Base-by-base conservation (phyloP, 352 stramenopile species). In the Pythium sp. region DNA sequence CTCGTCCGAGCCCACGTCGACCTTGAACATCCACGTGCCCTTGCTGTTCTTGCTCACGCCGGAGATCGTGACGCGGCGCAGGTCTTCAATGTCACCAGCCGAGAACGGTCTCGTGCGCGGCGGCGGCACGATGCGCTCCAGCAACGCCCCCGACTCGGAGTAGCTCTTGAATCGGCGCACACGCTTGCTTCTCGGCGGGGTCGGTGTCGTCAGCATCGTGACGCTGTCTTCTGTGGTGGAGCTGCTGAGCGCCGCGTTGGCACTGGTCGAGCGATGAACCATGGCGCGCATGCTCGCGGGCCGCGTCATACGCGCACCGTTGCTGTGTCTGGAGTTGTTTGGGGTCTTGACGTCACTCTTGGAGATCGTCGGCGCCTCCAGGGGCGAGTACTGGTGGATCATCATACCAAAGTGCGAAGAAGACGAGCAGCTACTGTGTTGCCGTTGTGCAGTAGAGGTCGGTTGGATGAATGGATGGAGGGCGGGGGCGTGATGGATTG, bases 21-120 rank as follows among this genome's bases (percentile, higher is more conserved):
- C 82, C 66, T 87, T 90, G 67, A 92, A 92, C 69, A 90, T 82
- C 84, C 84, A 92, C 47, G 80, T 90, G 68, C 84, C 84, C 47
- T 82, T 81, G 53, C 60, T 78, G 70, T 82, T 89, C 76, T 89
- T 82, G 58, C 73, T 83, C 66, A 83, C 89, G 11, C 80, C 79
- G 8, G 82, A 87, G 61, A 92, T 89, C 12, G 72, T 80, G n/a
- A 90, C 75, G n/a, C 72, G 72, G 5, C 72, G 71, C 58, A 90
- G 64, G 24, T 89, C 81, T 14, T 79, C 60, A 32, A 77, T 73
- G 51, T 90, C 70, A 6, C 82, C 84, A 0, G 79, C 77, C 51
- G 82, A 92, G 76, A 77, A 77, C 28, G 84, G 84, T 15, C 82
- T 76, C n/a, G 75, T 26, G n/a, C 76, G 75, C 1, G 66, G 58